Evolutionary conservation across 1,139 yeast genomes (phyloP), one percentile per base, ranked within the genome.

Genomic region (Blastobotrys ciferrii): DNA sequence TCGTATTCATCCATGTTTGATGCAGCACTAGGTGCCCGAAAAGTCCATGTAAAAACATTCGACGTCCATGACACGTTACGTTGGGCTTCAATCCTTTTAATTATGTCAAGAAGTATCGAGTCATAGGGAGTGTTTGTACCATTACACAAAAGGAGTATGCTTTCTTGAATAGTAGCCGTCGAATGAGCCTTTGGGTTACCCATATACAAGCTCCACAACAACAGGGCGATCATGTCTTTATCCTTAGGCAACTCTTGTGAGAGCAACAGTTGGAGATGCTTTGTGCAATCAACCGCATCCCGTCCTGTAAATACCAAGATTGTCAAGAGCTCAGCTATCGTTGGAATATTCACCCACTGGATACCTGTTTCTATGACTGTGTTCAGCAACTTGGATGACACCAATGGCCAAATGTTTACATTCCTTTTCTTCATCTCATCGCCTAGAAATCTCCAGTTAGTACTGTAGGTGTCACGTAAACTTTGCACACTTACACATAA

Each of bases 41-140:
- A 75, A 46, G 84, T 89, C 95, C 95, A 87, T 37, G 75, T 71
- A 41, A 74, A 69, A 9, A 86, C 81, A 44, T 67, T 65, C 47
- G 74, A 72, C 12, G 83, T 71, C 95, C 95, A 87, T 6, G 80
- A 69, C 2, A 58, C 59, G 13, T 74, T 69, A 9, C 74, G 59
- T 4, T 70, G 68, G 0, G 77, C 60, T 64, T 91, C 98, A 35
- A 87, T 70, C 9, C 65, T 63, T 47, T 73, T 70, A 43, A 91
- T 62, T 2, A 86, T 65, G 2, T 71, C 65, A 51, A 85, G 78
- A 30, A 91, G 62, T 1, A 88, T 55, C 45, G 79, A 62, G 62
- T 91, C 98, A 40, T 78, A 80, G 1, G 81, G 70, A 13, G 77
- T 65, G 3, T 73, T 69, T 0, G 91, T 75, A 1, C 96, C 97